Percentiles rank a stretch among this genome's conserved stretches.
Evolutionary conservation across 164 flowering plant species (phyloP).

Genomic region (Stephania japonica): DNA sequence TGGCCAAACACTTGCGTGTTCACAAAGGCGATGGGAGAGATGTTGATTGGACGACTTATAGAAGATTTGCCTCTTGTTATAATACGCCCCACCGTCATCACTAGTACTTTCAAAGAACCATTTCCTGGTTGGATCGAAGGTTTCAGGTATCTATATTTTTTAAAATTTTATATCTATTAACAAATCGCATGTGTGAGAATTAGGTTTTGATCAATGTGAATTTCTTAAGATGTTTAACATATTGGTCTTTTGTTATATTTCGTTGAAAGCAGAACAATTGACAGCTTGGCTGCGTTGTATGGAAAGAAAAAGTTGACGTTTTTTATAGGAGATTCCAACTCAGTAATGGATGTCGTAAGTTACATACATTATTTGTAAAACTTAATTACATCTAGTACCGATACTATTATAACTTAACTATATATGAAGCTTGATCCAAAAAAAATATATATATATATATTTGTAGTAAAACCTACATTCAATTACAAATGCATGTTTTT

Average conservation of each 20-base stretch:
- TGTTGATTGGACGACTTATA: slow-evolving; percentile 27
- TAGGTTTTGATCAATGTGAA: no score
- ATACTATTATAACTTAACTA: no score
- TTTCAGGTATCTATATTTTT: no score
- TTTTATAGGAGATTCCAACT: slow-evolving; percentile 42
- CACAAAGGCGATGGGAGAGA: slow-evolving; percentile 44
- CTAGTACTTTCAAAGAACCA: slow-evolving; percentile 37
- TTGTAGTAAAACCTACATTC: no score
- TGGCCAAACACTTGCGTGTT: slow-evolving; percentile 53
- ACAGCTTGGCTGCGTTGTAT: slow-evolving; percentile 48
- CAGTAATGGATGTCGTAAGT: slow-evolving; percentile 50
- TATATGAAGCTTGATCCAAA: no score
- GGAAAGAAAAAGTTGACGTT: slow-evolving; percentile 60
- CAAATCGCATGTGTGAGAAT: no score
- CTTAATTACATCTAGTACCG: no score
- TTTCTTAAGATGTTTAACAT: no score
- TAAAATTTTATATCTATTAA: no score
- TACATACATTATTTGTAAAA: no score
- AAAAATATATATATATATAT: no score
- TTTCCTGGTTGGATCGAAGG: slow-evolving; percentile 53
- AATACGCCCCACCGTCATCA: slow-evolving; percentile 34
- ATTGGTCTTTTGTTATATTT: background rate
- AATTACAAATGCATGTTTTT: no score
- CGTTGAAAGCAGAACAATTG: slow-evolving; percentile 49
- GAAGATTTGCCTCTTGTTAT: slow-evolving; percentile 30